A percentile compares a stretch with the other conserved stretches of the same genome.
Evolutionary conservation across 2,329 filamentous ascomycete species (phyloP).

Genomic region (Podosphaera xanthii): DNA sequence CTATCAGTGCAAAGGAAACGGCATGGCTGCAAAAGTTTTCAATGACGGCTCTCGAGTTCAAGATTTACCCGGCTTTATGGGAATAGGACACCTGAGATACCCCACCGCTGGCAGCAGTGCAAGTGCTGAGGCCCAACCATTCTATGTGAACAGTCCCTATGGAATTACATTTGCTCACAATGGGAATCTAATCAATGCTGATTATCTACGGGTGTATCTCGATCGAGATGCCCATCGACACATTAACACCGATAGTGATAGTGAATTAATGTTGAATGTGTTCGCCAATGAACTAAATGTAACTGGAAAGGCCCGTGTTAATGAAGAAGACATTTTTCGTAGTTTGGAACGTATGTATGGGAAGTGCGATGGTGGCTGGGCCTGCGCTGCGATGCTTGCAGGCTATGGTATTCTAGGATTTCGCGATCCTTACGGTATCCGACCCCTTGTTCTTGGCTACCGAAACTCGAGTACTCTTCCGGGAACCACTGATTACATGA

Average conservation of each 20-base stretch:
- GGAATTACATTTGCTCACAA: slow-evolving; percentile 68
- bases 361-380: slow-evolving; percentile 52
- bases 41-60: slow-evolving; percentile 50
- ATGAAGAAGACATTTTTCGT: slow-evolving; percentile 53
- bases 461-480: slow-evolving; percentile 39
- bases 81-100: slow-evolving; percentile 67
- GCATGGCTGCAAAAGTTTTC: slow-evolving; percentile 70
- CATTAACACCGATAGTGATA: slow-evolving; percentile 67
- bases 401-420: slow-evolving; percentile 64
- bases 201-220: slow-evolving; percentile 35
- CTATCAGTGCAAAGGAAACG: slow-evolving; percentile 77
- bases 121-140: slow-evolving; percentile 74
- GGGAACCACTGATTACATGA: slow-evolving; percentile 59
- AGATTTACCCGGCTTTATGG: slow-evolving; percentile 68
- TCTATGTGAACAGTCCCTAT: slow-evolving; percentile 75
- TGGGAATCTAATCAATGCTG: slow-evolving; percentile 67
- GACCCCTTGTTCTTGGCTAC: slow-evolving; percentile 58
- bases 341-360: slow-evolving; percentile 50
- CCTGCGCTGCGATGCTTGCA: slow-evolving; percentile 62
- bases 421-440: slow-evolving; percentile 59
- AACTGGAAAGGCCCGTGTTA: slow-evolving; percentile 61
- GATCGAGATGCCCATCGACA: slow-evolving; percentile 18
- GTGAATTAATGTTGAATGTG: slow-evolving; percentile 70
- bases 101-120: slow-evolving; percentile 69
- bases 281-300: slow-evolving; percentile 66